These are phyloP conservation scores for Euphrasia confusa DNA, from an alignment of 257 asterid genomes.

Conservation along the genomic window DNA sequence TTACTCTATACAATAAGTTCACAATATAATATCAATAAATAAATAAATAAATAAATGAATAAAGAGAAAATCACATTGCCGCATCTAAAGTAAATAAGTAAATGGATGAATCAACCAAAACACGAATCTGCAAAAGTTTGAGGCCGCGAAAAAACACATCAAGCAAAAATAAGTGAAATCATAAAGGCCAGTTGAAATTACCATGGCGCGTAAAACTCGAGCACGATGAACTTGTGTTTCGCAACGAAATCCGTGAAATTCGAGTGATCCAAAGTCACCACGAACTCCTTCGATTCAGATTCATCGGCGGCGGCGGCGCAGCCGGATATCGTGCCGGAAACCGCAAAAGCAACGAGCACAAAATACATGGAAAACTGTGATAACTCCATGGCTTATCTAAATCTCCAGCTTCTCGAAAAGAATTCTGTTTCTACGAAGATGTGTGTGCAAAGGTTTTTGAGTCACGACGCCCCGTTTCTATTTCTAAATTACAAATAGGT, in stretches of 20 bases:
- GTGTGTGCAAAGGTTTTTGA: too few species aligned
- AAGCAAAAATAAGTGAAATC: not conserved
- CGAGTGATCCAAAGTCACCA: slow-evolving; percentile 62
- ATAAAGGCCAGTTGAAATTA: slow-evolving; percentile 12
- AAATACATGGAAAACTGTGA: slow-evolving; percentile 25
- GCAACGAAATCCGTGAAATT: slow-evolving; percentile 78
- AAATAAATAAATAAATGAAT: too few species aligned
- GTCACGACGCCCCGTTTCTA: too few species aligned
- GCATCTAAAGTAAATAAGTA: too few species aligned
- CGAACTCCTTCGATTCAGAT: slow-evolving; percentile 58
- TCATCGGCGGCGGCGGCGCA: slow-evolving; percentile 30
- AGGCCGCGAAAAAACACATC: slow-evolving; percentile 11
- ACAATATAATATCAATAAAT: too few species aligned
- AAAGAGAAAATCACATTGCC: too few species aligned
- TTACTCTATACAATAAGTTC: too few species aligned
- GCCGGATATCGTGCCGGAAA: slow-evolving; percentile 23
- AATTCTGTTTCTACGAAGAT: not conserved
- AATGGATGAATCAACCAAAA: not conserved
- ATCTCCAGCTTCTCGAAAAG: slow-evolving; percentile 31
- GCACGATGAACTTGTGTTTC: slow-evolving; percentile 67
- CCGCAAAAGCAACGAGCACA: slow-evolving; percentile 24
- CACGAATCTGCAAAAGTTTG: slow-evolving; percentile 1
- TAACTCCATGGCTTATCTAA: slow-evolving; percentile 35
- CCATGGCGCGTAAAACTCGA: slow-evolving; percentile 94
- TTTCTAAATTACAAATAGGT: too few species aligned